A percentile compares a stretch with the other conserved stretches of the same genome.
These are phyloP conservation scores for Verticillium albo-atrum DNA, from an alignment of 2,329 filamentous ascomycete genomes.

Conservation along the genomic window DNA sequence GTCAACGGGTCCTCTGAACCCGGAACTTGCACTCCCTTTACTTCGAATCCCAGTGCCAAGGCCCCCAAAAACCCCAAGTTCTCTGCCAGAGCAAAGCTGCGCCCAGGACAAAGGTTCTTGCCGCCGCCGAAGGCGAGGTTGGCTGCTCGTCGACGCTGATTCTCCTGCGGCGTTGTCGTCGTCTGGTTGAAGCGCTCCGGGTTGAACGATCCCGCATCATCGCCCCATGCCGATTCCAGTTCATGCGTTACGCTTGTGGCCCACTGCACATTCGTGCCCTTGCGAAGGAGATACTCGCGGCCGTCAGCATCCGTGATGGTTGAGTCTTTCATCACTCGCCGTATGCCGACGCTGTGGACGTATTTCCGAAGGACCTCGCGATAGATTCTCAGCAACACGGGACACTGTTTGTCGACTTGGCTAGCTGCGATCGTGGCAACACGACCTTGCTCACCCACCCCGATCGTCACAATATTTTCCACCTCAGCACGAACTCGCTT, in stretches of 20 bases:
- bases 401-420: slow-evolving; percentile 30
- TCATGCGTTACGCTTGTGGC: slow-evolving; percentile 18
- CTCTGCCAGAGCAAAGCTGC: slow-evolving; percentile 25
- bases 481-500: slow-evolving; percentile 24
- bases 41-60: slow-evolving; percentile 17
- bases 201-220: slow-evolving; percentile 14
- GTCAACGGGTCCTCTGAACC: slow-evolving; percentile 2
- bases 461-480: slow-evolving; percentile 9
- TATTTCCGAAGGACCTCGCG: slow-evolving; percentile 37
- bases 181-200: slow-evolving; percentile 18
- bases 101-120: slow-evolving; percentile 24
- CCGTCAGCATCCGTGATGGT: slow-evolving; percentile 17
- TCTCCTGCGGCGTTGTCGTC: slow-evolving; percentile 8
- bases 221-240: slow-evolving; percentile 17
- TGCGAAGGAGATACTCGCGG: slow-evolving; percentile 17
- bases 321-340: slow-evolving; percentile 34
- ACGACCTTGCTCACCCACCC: neutral
- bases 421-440: slow-evolving; percentile 24
- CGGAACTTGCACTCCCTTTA: slow-evolving; percentile 14
- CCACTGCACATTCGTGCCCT: slow-evolving; percentile 20
- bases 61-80: slow-evolving; percentile 17
- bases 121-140: slow-evolving; percentile 27
- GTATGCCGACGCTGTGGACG: slow-evolving; percentile 29
- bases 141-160: slow-evolving; percentile 16
- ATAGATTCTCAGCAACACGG: slow-evolving; percentile 35